Conservation (phyloP, 2,329 filamentous ascomycete genomes). For the Pestalotiopsis sp. region DNA sequence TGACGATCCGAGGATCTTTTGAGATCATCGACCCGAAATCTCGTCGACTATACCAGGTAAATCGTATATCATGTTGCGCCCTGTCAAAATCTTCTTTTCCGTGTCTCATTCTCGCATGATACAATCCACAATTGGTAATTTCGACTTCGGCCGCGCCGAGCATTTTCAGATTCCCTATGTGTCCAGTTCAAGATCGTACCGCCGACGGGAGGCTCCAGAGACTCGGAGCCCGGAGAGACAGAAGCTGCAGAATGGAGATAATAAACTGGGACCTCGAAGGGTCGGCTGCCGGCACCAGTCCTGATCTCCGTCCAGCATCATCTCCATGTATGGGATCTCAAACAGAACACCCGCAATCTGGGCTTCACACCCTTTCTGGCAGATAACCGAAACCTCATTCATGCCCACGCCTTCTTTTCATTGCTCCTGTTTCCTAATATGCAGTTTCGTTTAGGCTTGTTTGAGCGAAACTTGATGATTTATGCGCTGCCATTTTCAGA, state of each 20-base stretch:
- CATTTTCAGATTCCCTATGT: neutral
- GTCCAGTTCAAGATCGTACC: neutral
- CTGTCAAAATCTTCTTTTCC: neutral
- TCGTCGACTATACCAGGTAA: too few relatives aligned
- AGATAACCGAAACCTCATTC: neutral
- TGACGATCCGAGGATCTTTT: constrained; percentile 4
- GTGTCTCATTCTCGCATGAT: neutral
- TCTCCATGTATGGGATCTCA: neutral
- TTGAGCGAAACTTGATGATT: constrained; percentile 8
- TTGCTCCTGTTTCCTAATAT: neutral
- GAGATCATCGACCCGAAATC: neutral
- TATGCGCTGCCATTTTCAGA: neutral
- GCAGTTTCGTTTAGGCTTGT: constrained; percentile 4
- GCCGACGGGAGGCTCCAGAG: neutral
- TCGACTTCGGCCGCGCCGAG: neutral
- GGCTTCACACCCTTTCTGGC: constrained; percentile 1
- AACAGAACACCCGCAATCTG: neutral
- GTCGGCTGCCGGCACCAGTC: neutral
- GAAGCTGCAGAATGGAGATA: neutral
- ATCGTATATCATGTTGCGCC: neutral
- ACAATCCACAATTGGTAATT: neutral
- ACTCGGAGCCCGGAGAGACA: neutral
- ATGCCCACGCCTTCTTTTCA: neutral
- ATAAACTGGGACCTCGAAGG: neutral
- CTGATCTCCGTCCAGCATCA: constrained; percentile 5